phyloP scores from a whole-genome alignment of 305 asterid genomes.

The Fraxinus sp. region DNA sequence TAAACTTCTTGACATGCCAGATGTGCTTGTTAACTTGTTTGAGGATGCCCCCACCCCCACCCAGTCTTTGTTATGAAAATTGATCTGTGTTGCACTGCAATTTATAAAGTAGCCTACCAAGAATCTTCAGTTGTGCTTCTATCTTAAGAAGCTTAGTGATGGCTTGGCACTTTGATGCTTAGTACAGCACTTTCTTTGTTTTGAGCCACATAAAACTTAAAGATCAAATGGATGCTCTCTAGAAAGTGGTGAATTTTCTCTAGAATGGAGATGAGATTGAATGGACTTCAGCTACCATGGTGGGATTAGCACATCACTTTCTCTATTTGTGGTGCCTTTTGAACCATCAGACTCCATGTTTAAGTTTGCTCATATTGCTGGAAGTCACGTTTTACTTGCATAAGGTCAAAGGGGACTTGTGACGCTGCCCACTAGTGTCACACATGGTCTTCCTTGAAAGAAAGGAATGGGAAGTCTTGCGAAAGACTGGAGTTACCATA shows the following conservation, averaged over 20 bases:
- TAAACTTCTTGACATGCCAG: conserved; percentile 3
- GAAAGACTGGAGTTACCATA: background rate
- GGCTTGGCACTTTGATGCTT: background rate
- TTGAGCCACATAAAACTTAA: background rate
- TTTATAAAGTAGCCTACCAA: background rate
- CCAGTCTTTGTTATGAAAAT: background rate
- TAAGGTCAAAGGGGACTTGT: background rate
- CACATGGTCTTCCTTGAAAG: background rate
- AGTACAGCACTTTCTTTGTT: background rate
- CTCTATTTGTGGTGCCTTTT: background rate
- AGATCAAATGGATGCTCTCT: background rate
- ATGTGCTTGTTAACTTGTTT: background rate
- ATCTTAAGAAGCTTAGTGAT: background rate
- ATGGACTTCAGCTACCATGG: background rate
- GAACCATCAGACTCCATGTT: background rate
- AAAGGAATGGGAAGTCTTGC: background rate
- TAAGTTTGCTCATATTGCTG: background rate
- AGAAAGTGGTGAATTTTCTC: background rate
- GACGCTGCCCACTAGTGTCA: background rate
- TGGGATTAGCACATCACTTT: background rate
- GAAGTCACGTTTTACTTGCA: background rate
- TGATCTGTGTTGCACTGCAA: background rate
- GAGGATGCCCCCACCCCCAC: background rate
- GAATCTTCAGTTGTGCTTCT: background rate
- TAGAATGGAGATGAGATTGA: background rate